phyloP scores from a whole-genome alignment of 306 rosid species.

The Quercus rubra region DNA sequence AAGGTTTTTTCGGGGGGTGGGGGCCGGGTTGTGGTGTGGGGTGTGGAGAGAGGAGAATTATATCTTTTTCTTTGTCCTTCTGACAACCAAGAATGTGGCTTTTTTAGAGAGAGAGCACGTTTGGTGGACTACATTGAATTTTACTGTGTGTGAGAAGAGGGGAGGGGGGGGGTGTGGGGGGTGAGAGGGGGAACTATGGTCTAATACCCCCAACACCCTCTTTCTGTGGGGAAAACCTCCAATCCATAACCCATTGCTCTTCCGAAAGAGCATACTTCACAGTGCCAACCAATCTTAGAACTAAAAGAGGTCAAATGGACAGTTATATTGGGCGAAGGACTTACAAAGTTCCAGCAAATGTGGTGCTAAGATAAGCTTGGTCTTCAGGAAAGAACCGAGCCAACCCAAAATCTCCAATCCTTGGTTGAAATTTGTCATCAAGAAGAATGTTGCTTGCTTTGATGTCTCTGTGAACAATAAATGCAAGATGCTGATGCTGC shows the following conservation, averaged over 20 bases:
- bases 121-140: no score
- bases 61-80: neutral
- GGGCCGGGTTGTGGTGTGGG: no score
- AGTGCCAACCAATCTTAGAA: neutral
- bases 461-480: conserved; percentile 79
- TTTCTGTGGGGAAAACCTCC: no score
- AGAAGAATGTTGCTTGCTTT: conserved; percentile 98
- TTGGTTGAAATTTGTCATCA: conserved; percentile 74
- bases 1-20: no score
- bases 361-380: conserved; percentile 84
- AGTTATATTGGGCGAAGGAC: conserved; percentile 14
- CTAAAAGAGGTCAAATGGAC: neutral
- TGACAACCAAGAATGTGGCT: neutral
- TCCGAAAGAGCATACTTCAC: neutral
- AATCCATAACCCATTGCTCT: no score
- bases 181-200: no score
- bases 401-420: conserved; percentile 89
- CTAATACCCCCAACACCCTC: no score
- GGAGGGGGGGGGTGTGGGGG: no score
- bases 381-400: conserved; percentile 97
- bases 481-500: conserved; percentile 40
- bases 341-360: conserved; percentile 91
- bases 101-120: neutral
- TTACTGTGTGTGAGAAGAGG: no score
- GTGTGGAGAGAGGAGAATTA: neutral